Conservation (phyloP, 2,329 filamentous ascomycete genomes). For the Pseudopithomyces maydicus region DNA sequence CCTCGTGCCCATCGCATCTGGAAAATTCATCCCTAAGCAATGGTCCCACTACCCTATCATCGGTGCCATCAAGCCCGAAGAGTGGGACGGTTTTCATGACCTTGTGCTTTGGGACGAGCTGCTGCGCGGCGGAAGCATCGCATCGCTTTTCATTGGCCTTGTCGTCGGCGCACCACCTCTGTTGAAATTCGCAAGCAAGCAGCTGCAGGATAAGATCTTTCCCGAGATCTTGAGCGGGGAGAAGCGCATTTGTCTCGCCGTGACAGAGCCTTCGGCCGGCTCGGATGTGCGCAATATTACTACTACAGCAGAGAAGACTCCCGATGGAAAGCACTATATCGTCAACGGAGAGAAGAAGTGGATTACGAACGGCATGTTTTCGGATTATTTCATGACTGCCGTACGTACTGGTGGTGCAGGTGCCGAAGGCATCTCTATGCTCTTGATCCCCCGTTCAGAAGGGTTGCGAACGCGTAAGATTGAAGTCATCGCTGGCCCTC, state of each 20-base stretch:
- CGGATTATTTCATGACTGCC: slow-evolving; percentile 71
- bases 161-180: slow-evolving; percentile 73
- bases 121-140: slow-evolving; percentile 65
- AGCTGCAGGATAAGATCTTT: slow-evolving; percentile 67
- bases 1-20: too few species aligned
- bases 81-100: not conserved
- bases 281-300: slow-evolving; percentile 75
- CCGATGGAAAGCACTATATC: slow-evolving; percentile 70
- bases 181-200: slow-evolving; percentile 65
- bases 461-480: not conserved
- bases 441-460: slow-evolving; percentile 64
- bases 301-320: slow-evolving; percentile 67
- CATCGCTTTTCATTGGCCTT: slow-evolving; percentile 68
- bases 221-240: slow-evolving; percentile 69
- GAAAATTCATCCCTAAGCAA: too few species aligned
- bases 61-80: not conserved
- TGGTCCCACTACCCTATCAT: not conserved
- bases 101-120: slow-evolving; percentile 52
- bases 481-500: not conserved
- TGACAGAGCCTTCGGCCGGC: slow-evolving; percentile 76
- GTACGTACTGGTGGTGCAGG: slow-evolving; percentile 73
- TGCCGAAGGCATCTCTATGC: slow-evolving; percentile 65
- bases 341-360: slow-evolving; percentile 81
- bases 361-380: slow-evolving; percentile 66
- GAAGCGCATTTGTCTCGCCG: slow-evolving; percentile 74